Percentiles rank a stretch among this genome's conserved stretches.
Evolutionary conservation across 306 rosid genomes (phyloP).

Genomic region (Quercus engelmannii): DNA sequence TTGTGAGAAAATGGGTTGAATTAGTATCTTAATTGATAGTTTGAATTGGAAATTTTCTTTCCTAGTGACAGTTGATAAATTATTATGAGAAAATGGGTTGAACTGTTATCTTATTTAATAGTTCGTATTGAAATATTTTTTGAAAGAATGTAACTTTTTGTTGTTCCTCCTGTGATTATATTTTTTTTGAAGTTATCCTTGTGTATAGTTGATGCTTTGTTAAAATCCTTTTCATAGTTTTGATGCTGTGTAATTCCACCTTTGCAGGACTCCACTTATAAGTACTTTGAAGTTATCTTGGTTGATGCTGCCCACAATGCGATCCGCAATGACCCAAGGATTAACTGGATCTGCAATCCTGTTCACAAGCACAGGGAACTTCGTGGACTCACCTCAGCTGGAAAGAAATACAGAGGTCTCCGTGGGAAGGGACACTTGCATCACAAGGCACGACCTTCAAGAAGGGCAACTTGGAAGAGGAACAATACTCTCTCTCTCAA

Average conservation of each 20-base stretch:
- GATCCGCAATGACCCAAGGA: constrained; percentile 26
- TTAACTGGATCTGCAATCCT: constrained; percentile 24
- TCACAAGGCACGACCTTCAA: neutral
- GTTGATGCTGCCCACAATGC: constrained; percentile 26
- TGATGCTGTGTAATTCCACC: neutral
- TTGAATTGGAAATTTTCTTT: no score
- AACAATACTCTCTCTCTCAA: constrained; percentile 37
- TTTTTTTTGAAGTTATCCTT: no score
- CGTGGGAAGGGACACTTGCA: neutral
- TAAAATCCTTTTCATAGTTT: neutral
- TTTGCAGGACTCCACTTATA: constrained; percentile 24
- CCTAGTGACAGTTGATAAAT: no score
- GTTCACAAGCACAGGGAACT: constrained; percentile 38
- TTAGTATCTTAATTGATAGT: neutral
- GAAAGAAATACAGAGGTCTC: neutral
- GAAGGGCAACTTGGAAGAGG: constrained; percentile 31
- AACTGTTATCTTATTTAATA: neutral
- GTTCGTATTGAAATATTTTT: neutral
- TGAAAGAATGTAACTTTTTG: no score
- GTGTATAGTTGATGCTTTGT: no score
- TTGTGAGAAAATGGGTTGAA: neutral
- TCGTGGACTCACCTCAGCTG: neutral
- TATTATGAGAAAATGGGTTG: neutral
- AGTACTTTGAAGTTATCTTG: constrained; percentile 23
- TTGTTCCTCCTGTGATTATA: no score